phyloP scores from a whole-genome alignment of 352 stramenopile genomes.

The Blastocystis hominis region DNA sequence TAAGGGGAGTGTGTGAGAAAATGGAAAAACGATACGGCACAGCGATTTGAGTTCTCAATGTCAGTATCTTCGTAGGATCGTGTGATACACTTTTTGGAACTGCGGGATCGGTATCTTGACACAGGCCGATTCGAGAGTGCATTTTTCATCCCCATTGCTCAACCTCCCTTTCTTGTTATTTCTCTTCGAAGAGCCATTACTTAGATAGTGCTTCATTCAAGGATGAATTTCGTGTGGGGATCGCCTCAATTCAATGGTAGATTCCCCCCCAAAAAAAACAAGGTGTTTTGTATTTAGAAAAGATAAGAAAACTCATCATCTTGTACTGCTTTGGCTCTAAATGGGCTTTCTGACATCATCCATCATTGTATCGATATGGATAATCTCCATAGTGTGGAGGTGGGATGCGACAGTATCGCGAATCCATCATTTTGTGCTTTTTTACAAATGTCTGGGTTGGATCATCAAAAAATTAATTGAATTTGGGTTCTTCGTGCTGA shows the following conservation, averaged over 20 bases:
- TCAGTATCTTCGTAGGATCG: no score
- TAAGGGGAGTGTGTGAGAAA: not conserved
- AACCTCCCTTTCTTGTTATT: not conserved
- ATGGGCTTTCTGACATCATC: not conserved
- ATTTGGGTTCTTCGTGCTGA: not conserved
- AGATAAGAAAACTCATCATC: not conserved
- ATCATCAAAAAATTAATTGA: not conserved
- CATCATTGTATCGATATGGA: not conserved
- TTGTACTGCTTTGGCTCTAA: not conserved
- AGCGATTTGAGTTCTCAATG: no score
- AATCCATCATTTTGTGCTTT: not conserved
- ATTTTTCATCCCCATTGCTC: no score
- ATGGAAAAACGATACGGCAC: no score
- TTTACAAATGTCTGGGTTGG: not conserved
- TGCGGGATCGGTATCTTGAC: no score
- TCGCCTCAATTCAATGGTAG: not conserved
- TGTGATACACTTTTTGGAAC: no score
- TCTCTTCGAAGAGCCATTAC: not conserved
- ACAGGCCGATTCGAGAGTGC: no score
- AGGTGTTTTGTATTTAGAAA: not conserved
- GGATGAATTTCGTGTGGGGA: not conserved
- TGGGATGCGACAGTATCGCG: not conserved
- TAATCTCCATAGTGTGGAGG: not conserved
- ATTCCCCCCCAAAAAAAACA: not conserved
- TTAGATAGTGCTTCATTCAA: not conserved